Percentiles rank a stretch among this genome's conserved stretches.
These are phyloP conservation scores for Mucor saturninus DNA, from an alignment of 371 early-diverging fungal genomes.

Conservation along the genomic window DNA sequence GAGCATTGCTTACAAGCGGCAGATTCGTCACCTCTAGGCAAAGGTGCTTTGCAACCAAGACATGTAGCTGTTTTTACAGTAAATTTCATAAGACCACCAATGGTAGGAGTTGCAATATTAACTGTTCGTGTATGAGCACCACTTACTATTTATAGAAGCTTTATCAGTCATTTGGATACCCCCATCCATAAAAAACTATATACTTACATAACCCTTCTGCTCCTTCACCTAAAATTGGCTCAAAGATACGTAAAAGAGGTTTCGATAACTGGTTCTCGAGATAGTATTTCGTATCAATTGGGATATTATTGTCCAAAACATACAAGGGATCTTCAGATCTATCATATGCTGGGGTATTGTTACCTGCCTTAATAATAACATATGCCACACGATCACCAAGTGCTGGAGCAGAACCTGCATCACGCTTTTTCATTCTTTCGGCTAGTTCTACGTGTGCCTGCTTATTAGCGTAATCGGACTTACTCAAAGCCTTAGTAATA, in stretches of 20 bases:
- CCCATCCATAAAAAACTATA: neutral
- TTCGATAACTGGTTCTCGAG: constrained; percentile 98
- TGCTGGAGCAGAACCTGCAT: constrained; percentile 95
- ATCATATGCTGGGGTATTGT: constrained; percentile 94
- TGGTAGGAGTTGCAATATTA: constrained; percentile 83
- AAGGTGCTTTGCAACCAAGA: constrained; percentile 92
- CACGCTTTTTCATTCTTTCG: constrained; percentile 96
- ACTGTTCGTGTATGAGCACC: constrained; percentile 96
- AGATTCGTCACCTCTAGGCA: constrained; percentile 73
- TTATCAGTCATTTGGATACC: neutral
- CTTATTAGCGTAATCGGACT: constrained; percentile 96
- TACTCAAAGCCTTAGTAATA: constrained; percentile 97
- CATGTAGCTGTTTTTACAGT: constrained; percentile 91
- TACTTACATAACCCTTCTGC: constrained; percentile 76
- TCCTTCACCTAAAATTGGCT: constrained; percentile 97
- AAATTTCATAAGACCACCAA: constrained; percentile 95
- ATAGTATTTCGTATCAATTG: constrained; percentile 99
- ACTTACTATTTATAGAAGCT: constrained; percentile 45
- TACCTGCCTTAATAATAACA: constrained; percentile 94
- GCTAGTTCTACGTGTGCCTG: constrained; percentile 99
- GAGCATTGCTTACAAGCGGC: constrained; percentile 87
- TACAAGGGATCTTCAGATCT: constrained; percentile 99
- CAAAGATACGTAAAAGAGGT: constrained; percentile 97
- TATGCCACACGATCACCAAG: constrained; percentile 99
- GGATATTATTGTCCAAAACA: constrained; percentile 98